Base-by-base conservation (phyloP, 192 early-diverging fungal genomes). In the Lunasporangiospora selenospora region DNA sequence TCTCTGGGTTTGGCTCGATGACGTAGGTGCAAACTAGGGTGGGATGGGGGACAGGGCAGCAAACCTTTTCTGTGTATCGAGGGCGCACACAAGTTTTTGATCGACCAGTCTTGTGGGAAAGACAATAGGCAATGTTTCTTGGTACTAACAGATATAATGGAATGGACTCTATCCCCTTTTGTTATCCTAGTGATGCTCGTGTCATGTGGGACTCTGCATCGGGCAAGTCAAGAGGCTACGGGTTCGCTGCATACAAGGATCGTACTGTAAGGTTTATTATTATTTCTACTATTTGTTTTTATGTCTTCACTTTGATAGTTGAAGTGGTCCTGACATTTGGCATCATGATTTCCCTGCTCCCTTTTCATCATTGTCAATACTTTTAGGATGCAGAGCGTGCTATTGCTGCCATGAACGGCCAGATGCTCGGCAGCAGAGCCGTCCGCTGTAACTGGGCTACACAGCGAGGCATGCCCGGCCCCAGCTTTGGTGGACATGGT, bases 371-470 rank as follows among this genome's bases (percentile, higher is more conserved):
- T 54, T 38, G 29, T 38, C 30, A 33, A 40, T 76, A 40, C 36
- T 23, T 18, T 24, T 51, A 79, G 77, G 95, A 97, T 55, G 95
- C 95, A 29, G 94, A 97, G 47, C 86, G 82, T 44, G 94, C 94
- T 15, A 91, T 97, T 60, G 65, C 76, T 30, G 77, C 85, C 27
- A 95, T 95, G 95, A 95, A 95, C 71, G 93, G 93, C 23, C 60
- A 71, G 50, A 61, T 31, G 13, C 79, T 97, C 33, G 95, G 93
- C 62, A 89, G 85, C 70, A 85, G 92, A 53, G 85, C 89, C 48
- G 89, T 97, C 58, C 90, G 95, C 39, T 92, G 94, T 57, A 95
- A 95, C 81, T 97, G 95, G 95, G 95, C 95, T 18, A 97, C 89
- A 60, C 93, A 95, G 60, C 94, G 94, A 67, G 83, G 83, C 29